Evolutionary conservation across 2,329 filamentous ascomycete species (phyloP), one percentile per base, ranked within the genome.

Genomic region (Fusarium solani-melongenae): DNA sequence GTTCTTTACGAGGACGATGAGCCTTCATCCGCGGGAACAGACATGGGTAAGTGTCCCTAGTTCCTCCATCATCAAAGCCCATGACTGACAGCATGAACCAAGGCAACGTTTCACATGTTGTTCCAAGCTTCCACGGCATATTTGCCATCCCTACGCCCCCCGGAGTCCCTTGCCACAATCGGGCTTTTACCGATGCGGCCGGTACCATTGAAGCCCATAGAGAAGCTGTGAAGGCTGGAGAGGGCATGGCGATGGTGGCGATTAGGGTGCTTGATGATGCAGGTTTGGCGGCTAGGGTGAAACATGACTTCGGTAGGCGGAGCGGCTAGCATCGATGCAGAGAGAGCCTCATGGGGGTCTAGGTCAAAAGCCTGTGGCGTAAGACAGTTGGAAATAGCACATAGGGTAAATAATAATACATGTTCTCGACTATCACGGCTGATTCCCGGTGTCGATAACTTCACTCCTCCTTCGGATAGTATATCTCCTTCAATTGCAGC

Each of bases 1-100:
- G 41, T 46, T 24, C 22, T 46, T 10, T 46, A 46, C 14, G 22
- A 46, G 22, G 41, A 46, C 2, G 41, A 46, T 24, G 22, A 24
- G 41, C 41, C 41, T 5, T 46, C 41, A 46, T 46, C 41, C 4
- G 41, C 41, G 24, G 41, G 41, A 24, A 46, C 41, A 10, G 41
- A 46, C 14, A 46, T 46, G 41, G 41, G 41, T 46, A 15, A 17
- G 41, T 17, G 8, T 24, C 22, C 7, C 14, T 46, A 5, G 8
- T 4, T 46, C 14, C 41, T 4, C 8, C 2, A 6, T 1, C 2
- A 24, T 24, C 8, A 15, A 6, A 0, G 8, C 0, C 3, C 2
- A 14, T 46, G 8, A 5, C 41, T 46, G 41, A 46, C 14, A 46
- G 8, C 14, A 15, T 3, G 22, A 46, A 5, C 9, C 9, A 46